Base-by-base conservation (phyloP, 768 basidiomycete genomes). In the Multifurca ochricompacta region DNA sequence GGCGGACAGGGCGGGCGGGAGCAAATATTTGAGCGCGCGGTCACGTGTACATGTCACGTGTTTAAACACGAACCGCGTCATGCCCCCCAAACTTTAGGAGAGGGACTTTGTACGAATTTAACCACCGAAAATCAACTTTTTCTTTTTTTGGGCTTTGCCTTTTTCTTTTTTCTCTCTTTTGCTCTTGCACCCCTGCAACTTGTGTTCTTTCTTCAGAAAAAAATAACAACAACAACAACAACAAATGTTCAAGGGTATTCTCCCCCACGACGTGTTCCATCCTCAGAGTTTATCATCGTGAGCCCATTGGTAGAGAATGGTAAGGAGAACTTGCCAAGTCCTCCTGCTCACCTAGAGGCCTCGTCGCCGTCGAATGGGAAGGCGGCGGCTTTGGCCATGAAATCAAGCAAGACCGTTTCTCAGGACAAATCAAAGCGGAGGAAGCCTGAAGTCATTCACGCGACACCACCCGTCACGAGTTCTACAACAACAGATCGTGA, bases 191-290 rank as follows among this genome's bases (percentile, higher is more conserved):
- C 18, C 47, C 11, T 32, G 19, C n/a, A 7, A 35, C 18, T 43
- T 42, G 11, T 31, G n/a, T 21, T 28, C 11, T 21, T 44, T 23
- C 14, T 7, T 37, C 46, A 13, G 30, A 2, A n/a, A 5, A 28
- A 31, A 68, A 66, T n/a, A n/a, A n/a, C n/a, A n/a, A n/a, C n/a
- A n/a, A n/a, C n/a, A n/a, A n/a, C n/a, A n/a, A n/a, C n/a, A n/a
- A n/a, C n/a, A n/a, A 64, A 91, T 91, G 88, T 90, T 91, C 75
- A 89, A 87, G 71, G 77, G 79, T 62, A 87, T 91, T 51, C 72
- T 90, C 32, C 83, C 85, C 77, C 81, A 9, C 82, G 83, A 69
- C 76, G 87, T 63, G 65, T 81, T 48, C 72, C 81, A 23, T 80
- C 82, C 23, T 69, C 79, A 3, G 87, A 89, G 32, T 89, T 89